phyloP scores from a whole-genome alignment of 2,329 filamentous ascomycete species.

The Neonectria neomacrospora region DNA sequence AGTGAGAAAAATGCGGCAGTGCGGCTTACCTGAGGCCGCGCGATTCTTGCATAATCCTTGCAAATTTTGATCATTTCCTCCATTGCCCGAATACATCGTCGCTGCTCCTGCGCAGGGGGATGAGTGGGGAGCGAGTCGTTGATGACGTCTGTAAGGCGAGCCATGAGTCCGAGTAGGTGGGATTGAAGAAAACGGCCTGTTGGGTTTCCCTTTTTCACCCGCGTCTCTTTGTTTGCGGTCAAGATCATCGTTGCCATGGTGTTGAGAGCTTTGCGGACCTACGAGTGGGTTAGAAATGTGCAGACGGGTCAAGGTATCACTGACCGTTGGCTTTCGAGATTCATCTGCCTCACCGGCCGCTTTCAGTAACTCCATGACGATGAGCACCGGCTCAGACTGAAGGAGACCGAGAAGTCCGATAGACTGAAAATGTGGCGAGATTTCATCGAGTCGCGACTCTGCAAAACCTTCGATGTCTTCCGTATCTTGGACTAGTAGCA shows the following conservation, averaged over 20 bases:
- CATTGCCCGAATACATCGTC: slow-evolving; percentile 82
- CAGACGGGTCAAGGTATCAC: slow-evolving; percentile 38
- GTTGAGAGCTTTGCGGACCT: slow-evolving; percentile 61
- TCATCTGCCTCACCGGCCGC: slow-evolving; percentile 75
- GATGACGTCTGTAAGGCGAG: slow-evolving; percentile 80
- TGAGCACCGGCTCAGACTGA: slow-evolving; percentile 77
- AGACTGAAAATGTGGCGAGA: slow-evolving; percentile 76
- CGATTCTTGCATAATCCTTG: slow-evolving; percentile 77
- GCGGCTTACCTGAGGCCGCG: slow-evolving; percentile 81
- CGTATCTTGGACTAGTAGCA: slow-evolving; percentile 68
- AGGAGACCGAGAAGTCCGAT: slow-evolving; percentile 75
- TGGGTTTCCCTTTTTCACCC: slow-evolving; percentile 64
- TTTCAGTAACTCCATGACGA: slow-evolving; percentile 85
- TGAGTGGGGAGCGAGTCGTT: slow-evolving; percentile 71
- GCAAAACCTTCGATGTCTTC: slow-evolving; percentile 71
- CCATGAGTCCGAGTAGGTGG: slow-evolving; percentile 88
- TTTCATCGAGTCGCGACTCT: slow-evolving; percentile 73
- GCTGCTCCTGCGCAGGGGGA: slow-evolving; percentile 73
- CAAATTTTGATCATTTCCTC: slow-evolving; percentile 87
- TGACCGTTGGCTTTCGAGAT: slow-evolving; percentile 66
- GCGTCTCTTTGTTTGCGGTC: slow-evolving; percentile 53
- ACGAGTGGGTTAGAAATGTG: slow-evolving; percentile 40
- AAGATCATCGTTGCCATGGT: slow-evolving; percentile 58
- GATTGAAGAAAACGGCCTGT: slow-evolving; percentile 82
- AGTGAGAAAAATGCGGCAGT: neutral